Conservation (phyloP, 1,284 basidiomycete species). For the Cutaneotrichosporon sp. region DNA sequence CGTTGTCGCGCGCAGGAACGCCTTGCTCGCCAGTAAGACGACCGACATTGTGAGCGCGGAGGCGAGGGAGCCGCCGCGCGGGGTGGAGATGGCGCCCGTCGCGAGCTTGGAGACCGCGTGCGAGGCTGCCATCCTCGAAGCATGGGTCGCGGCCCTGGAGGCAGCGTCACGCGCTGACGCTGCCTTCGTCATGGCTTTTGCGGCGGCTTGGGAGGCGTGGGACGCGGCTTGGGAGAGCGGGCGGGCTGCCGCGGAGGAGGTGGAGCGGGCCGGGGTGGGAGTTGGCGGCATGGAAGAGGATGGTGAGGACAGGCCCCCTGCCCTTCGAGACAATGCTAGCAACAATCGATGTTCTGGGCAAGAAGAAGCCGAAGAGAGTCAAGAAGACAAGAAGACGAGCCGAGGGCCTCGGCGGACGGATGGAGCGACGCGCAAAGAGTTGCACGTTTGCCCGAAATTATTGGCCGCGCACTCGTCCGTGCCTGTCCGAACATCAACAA, state of each 20-base stretch:
- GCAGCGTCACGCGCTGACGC: neutral
- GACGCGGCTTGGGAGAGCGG: neutral
- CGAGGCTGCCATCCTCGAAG: too few species aligned
- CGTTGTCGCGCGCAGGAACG: constrained; percentile 69
- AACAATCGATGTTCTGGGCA: too few species aligned
- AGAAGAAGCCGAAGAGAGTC: neutral
- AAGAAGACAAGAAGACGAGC: neutral
- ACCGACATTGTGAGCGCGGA: constrained; percentile 44
- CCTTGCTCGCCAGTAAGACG: constrained; percentile 72
- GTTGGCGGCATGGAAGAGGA: neutral
- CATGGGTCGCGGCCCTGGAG: neutral
- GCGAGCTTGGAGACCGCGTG: neutral
- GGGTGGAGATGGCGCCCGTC: neutral
- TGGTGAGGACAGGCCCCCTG: neutral
- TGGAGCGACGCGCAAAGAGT: neutral
- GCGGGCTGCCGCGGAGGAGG: neutral
- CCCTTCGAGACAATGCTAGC: too few species aligned
- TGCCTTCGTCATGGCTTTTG: neutral
- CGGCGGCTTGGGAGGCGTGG: neutral
- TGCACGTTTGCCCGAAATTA: neutral
- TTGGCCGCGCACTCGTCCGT: neutral
- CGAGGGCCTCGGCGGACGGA: neutral
- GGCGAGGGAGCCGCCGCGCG: constrained; percentile 27
- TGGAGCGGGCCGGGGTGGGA: neutral
- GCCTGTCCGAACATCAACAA: neutral